Conservation (phyloP, 345 rosid species). For the Citrus medica region DNA sequence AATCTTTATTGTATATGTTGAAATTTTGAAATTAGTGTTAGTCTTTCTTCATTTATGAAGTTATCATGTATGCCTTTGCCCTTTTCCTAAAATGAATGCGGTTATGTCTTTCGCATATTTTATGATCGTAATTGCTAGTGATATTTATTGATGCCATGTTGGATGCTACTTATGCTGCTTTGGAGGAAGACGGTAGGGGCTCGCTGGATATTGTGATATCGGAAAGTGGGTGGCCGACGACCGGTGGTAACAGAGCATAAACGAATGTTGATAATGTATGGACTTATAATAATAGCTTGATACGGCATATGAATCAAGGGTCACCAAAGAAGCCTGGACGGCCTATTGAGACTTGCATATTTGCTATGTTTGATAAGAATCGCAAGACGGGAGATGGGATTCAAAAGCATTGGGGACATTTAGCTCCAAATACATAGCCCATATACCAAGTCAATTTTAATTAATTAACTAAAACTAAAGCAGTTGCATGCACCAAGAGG, state of each 20-base stretch:
- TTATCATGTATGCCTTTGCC: no score
- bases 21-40: no score
- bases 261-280: slow-evolving; percentile 39
- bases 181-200: slow-evolving; percentile 47
- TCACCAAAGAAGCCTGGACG: slow-evolving; percentile 42
- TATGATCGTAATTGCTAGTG: no score
- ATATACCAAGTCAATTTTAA: slow-evolving; percentile 47
- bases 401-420: slow-evolving; percentile 57
- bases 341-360: slow-evolving; percentile 57
- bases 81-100: no score
- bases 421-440: slow-evolving; percentile 38
- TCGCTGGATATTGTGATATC: slow-evolving; percentile 52
- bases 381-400: slow-evolving; percentile 29
- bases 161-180: slow-evolving; percentile 44
- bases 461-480: neutral
- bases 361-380: slow-evolving; percentile 60
- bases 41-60: no score
- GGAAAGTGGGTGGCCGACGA: slow-evolving; percentile 62
- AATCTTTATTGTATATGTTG: no score
- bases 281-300: slow-evolving; percentile 48
- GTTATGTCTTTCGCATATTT: no score
- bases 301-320: slow-evolving; percentile 45
- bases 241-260: slow-evolving; percentile 41
- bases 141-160: slow-evolving; percentile 32
- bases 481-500: no score